Percentiles rank a stretch among this genome's conserved stretches.
These are phyloP conservation scores for Lactarius vividus DNA, from an alignment of 768 basidiomycete genomes.

Conservation along the genomic window DNA sequence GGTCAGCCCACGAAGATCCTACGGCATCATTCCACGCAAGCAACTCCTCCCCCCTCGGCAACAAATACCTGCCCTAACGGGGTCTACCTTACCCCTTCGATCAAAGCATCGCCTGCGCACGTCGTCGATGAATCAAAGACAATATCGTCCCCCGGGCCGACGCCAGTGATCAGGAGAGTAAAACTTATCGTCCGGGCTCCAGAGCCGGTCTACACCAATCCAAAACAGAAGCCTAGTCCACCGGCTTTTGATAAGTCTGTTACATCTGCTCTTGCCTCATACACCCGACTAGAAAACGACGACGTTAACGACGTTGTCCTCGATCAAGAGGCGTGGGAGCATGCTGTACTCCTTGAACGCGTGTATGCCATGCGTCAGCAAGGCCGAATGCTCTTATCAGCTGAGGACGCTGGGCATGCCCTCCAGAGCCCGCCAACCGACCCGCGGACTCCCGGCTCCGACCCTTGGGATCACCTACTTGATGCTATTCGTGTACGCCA, in stretches of 20 bases:
- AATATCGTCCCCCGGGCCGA: conserved; percentile 22
- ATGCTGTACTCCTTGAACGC: conserved; percentile 44
- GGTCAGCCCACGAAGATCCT: background rate
- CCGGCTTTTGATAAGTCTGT: conserved; percentile 56
- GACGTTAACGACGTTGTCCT: conserved; percentile 44
- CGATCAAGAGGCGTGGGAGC: conserved; percentile 39
- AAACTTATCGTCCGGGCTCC: conserved; percentile 67
- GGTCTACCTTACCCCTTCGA: background rate
- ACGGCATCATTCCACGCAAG: conserved; percentile 1
- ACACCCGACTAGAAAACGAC: conserved; percentile 49
- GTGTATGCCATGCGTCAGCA: conserved; percentile 44
- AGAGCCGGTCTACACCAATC: conserved; percentile 59
- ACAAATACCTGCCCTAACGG: conserved; percentile 15
- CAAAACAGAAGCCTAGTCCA: conserved; percentile 58
- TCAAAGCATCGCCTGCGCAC: background rate
- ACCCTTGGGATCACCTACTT: conserved; percentile 61
- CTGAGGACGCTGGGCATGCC: conserved; percentile 35
- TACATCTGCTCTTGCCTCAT: conserved; percentile 58
- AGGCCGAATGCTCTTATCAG: conserved; percentile 45
- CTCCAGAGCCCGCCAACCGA: conserved; percentile 20
- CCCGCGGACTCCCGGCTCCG: conserved; percentile 35
- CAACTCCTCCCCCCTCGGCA: background rate
- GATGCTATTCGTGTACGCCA: conserved; percentile 41
- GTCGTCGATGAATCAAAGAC: background rate
- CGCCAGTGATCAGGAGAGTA: conserved; percentile 56